A percentile compares a stretch with the other conserved stretches of the same genome.
Evolutionary conservation across 148 eudicot species (phyloP).

Genomic region (Pharnaceum exiguum): DNA sequence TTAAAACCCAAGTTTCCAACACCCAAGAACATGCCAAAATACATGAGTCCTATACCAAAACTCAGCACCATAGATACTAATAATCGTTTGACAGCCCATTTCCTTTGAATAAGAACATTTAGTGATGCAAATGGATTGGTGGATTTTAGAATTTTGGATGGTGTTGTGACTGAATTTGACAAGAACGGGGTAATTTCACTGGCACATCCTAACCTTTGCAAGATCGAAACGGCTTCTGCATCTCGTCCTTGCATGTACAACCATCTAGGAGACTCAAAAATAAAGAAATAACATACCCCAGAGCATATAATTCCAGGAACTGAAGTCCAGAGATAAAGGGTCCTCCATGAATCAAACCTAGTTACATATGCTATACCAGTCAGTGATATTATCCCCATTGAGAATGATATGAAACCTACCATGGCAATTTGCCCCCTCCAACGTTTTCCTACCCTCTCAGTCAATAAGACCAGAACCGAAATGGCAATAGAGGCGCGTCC

Average conservation of each 20-base stretch:
- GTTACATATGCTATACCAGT: slow-evolving; percentile 16
- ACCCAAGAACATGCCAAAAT: slow-evolving; percentile 29
- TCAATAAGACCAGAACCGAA: slow-evolving; percentile 9
- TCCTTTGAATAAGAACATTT: slow-evolving; percentile 1
- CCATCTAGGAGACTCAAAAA: slow-evolving; percentile 29
- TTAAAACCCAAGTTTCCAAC: slow-evolving; percentile 23
- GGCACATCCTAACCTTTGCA: slow-evolving; percentile 6
- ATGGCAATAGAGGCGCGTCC: slow-evolving; percentile 18
- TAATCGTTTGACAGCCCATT: slow-evolving; percentile 23
- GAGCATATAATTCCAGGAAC: slow-evolving; percentile 20
- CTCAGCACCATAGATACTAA: slow-evolving; percentile 7
- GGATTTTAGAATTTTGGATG: not conserved
- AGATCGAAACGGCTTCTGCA: slow-evolving; percentile 5
- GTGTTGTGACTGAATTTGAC: not conserved
- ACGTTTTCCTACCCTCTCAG: slow-evolving; percentile 17
- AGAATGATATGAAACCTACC: slow-evolving; percentile 13
- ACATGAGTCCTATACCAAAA: slow-evolving; percentile 22
- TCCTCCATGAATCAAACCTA: slow-evolving; percentile 19
- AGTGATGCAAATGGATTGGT: slow-evolving; percentile 9
- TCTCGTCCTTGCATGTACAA: slow-evolving; percentile 13
- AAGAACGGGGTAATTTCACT: not conserved
- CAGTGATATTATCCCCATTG: slow-evolving; percentile 13
- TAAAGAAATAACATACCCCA: slow-evolving; percentile 4
- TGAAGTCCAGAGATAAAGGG: slow-evolving; percentile 28
- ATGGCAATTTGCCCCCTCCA: slow-evolving; percentile 16